These are phyloP conservation scores for Solanum paucissectum DNA, from an alignment of 257 asterid species.

Conservation along the genomic window DNA sequence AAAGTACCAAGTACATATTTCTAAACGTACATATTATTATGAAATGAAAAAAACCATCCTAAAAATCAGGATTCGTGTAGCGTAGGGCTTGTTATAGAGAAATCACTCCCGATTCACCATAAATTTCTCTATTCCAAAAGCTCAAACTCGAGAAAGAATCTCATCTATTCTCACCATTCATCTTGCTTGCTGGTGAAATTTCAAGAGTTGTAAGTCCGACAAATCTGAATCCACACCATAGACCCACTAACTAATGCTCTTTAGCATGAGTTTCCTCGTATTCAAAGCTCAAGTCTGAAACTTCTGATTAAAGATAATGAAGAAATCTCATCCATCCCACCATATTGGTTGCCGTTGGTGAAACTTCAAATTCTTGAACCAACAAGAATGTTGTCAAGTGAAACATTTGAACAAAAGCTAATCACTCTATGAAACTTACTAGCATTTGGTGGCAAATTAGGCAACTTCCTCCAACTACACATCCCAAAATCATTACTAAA, in stretches of 20 bases:
- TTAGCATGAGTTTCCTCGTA: neutral
- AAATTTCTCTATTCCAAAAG: neutral
- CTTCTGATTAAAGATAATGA: neutral
- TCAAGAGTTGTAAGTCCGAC: neutral
- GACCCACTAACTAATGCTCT: neutral
- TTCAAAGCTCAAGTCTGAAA: neutral
- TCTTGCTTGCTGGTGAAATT: neutral
- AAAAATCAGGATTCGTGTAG: accelerated
- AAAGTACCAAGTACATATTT: too few species aligned
- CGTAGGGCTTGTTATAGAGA: neutral
- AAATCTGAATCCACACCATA: neutral
- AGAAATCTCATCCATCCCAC: neutral
- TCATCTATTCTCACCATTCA: neutral
- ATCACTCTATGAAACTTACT: neutral
- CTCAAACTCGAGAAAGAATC: neutral
- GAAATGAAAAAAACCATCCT: neutral
- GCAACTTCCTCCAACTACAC: constrained; percentile 20
- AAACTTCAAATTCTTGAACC: neutral
- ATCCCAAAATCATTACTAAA: constrained; percentile 3
- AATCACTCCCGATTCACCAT: neutral
- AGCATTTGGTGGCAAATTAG: constrained; percentile 13
- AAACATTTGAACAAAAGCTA: constrained; percentile 12
- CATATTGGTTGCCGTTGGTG: neutral
- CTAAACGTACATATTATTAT: neutral
- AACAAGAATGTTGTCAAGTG: constrained; percentile 5